Evolutionary conservation across 2,329 filamentous ascomycete species (phyloP).

Genomic region (Drechslera avenae): DNA sequence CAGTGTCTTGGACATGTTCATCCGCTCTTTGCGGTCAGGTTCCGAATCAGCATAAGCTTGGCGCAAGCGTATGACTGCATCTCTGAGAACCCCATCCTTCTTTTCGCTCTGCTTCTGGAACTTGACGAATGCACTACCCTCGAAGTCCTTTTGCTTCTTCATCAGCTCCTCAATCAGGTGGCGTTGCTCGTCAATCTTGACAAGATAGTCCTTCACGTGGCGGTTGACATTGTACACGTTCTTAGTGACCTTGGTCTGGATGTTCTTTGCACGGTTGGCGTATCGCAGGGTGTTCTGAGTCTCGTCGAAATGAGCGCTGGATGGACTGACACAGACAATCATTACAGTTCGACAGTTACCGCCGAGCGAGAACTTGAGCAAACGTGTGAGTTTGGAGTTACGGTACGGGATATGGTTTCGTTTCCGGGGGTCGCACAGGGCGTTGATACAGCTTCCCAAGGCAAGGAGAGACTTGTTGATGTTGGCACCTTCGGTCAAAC

Average conservation of each 20-base stretch:
- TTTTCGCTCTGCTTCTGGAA: conserved; percentile 91
- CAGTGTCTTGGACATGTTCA: conserved; percentile 79
- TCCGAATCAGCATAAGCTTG: conserved; percentile 81
- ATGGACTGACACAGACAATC: conserved; percentile 98
- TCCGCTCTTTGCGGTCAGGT: conserved; percentile 77
- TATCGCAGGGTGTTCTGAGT: conserved; percentile 98
- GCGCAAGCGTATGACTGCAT: conserved; percentile 80
- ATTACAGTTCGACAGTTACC: conserved; percentile 99
- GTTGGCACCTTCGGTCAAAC: conserved; percentile 91
- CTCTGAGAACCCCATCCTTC: conserved; percentile 73
- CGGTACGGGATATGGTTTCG: conserved; percentile 94
- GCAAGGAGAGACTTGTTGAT: conserved; percentile 99
- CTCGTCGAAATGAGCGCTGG: conserved; percentile 95
- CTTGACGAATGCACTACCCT: conserved; percentile 80
- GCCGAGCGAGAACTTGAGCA: conserved; percentile 95
- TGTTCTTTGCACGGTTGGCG: conserved; percentile 97
- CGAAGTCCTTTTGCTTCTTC: conserved; percentile 87
- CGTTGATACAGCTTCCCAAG: conserved; percentile 96
- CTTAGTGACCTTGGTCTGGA: conserved; percentile 98
- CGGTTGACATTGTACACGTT: conserved; percentile 99
- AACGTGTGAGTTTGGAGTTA: conserved; percentile 93
- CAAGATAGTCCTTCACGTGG: conserved; percentile 97
- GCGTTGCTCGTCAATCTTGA: conserved; percentile 99
- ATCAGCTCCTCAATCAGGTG: conserved; percentile 95
- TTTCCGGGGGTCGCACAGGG: conserved; percentile 89